Conservation (phyloP, 306 rosid species). For the Lupinus albus region DNA sequence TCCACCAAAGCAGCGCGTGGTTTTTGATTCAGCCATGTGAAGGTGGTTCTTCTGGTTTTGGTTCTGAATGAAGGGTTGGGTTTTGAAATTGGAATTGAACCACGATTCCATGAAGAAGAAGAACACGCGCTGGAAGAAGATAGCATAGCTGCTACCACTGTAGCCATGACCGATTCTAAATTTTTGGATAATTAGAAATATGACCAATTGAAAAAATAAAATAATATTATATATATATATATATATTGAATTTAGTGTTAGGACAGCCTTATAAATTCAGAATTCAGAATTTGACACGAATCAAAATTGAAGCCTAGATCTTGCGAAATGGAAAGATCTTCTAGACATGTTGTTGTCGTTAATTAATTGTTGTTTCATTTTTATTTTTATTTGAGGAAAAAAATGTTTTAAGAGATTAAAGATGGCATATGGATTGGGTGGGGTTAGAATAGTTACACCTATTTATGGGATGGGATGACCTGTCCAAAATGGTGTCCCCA, state of each 20-base stretch:
- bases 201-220: neutral
- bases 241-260: neutral
- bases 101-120: conserved; percentile 13
- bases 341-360: neutral
- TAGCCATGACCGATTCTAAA: conserved; percentile 37
- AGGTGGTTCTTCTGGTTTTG: conserved; percentile 24
- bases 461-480: too few relatives aligned
- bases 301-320: neutral
- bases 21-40: conserved; percentile 37
- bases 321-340: conserved; percentile 2
- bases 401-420: neutral
- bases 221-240: too few relatives aligned
- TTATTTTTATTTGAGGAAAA: too few relatives aligned
- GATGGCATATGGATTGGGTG: neutral
- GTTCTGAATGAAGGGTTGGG: conserved; percentile 15
- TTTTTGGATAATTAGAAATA: conserved; percentile 18
- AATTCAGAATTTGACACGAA: conserved; percentile 10
- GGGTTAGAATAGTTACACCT: too few relatives aligned
- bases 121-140: conserved; percentile 20
- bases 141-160: conserved; percentile 20
- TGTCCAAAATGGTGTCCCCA: too few relatives aligned
- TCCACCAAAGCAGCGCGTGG: conserved; percentile 62
- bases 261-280: conserved; percentile 7
- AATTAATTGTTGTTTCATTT: too few relatives aligned
- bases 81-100: conserved; percentile 25